These are phyloP conservation scores for Rhizopus delemar DNA, from an alignment of 371 early-diverging fungal species.

Conservation along the genomic window DNA sequence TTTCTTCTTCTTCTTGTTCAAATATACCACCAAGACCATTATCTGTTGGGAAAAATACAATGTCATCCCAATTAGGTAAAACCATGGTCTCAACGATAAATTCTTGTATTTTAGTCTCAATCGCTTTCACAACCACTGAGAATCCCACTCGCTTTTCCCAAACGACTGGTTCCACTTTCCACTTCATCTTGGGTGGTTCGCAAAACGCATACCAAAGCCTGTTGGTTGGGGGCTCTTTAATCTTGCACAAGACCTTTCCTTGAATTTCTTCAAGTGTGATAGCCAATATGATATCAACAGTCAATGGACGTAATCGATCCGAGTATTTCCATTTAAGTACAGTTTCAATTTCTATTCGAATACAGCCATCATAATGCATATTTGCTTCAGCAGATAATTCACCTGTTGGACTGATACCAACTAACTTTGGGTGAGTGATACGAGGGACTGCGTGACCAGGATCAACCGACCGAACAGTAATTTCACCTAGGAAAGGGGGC, in stretches of 20 bases:
- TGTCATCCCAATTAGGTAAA: conserved; percentile 90
- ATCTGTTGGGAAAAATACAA: conserved; percentile 74
- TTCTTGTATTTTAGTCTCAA: conserved; percentile 82
- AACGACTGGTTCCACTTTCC: conserved; percentile 84
- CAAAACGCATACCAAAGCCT: conserved; percentile 90
- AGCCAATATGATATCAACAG: conserved; percentile 76
- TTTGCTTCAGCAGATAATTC: conserved; percentile 75
- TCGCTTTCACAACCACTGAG: conserved; percentile 78
- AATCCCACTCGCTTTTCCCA: conserved; percentile 82
- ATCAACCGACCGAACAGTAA: conserved; percentile 76
- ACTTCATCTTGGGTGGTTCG: conserved; percentile 77
- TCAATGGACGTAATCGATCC: conserved; percentile 63
- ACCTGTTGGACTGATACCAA: conserved; percentile 68
- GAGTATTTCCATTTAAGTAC: conserved; percentile 58
- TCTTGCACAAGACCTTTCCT: conserved; percentile 75
- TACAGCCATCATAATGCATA: conserved; percentile 78
- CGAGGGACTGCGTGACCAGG: conserved; percentile 82
- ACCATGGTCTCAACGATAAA: conserved; percentile 81
- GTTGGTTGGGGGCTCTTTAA: conserved; percentile 86
- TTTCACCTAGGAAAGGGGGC: conserved; percentile 80
- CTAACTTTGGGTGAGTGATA: conserved; percentile 76
- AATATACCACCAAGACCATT: conserved; percentile 67
- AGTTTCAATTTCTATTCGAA: conserved; percentile 73
- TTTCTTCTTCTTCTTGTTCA: conserved; percentile 9
- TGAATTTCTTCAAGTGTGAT: conserved; percentile 68